Evolutionary conservation across 768 basidiomycete genomes (phyloP), one percentile per base, ranked within the genome.

Genomic region (Dendrothele bispora): DNA sequence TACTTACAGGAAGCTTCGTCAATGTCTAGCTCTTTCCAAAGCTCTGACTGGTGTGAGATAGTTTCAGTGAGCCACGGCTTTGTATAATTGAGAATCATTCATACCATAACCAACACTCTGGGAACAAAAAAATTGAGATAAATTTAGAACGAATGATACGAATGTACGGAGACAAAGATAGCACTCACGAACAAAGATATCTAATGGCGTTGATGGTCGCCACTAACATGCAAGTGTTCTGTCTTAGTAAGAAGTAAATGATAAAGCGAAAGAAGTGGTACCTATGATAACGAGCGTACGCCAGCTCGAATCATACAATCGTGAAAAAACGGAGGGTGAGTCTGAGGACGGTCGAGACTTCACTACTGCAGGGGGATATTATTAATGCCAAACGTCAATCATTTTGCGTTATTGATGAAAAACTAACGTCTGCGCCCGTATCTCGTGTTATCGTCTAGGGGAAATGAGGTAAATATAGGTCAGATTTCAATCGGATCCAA

Each of bases 231-330:
- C 35, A 26, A 34, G n/a, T n/a, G n/a, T n/a, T n/a, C n/a, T n/a
- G n/a, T n/a, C n/a, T n/a, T n/a, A 48, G 27, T 22, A 32, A 49
- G 4, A 46, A 22, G 24, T 28, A 38, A 14, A 15, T 10, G 28
- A 25, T 15, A n/a, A 29, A 18, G 10, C 18, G 27, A 10, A 8
- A 41, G 38, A 39, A 30, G 43, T 59, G 66, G 20, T 50, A 70
- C 69, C 62, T 52, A 63, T 67, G 52, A 72, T 65, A 52, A 73
- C 65, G 49, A 62, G 57, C 52, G 70, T 73, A 55, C 68, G 65
- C 71, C 72, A 74, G 48, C 68, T 67, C 22, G 63, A 65, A 53
- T 65, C 63, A 55, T 72, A 72, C 39, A 73, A 54, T 58, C 64
- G 60, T 17, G 59, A 52, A 52, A 66, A 58, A 55, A 73, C n/a